Evolutionary conservation across 768 basidiomycete species (phyloP), one percentile per base, ranked within the genome.

Genomic region (Chlorophyllum brunneum): DNA sequence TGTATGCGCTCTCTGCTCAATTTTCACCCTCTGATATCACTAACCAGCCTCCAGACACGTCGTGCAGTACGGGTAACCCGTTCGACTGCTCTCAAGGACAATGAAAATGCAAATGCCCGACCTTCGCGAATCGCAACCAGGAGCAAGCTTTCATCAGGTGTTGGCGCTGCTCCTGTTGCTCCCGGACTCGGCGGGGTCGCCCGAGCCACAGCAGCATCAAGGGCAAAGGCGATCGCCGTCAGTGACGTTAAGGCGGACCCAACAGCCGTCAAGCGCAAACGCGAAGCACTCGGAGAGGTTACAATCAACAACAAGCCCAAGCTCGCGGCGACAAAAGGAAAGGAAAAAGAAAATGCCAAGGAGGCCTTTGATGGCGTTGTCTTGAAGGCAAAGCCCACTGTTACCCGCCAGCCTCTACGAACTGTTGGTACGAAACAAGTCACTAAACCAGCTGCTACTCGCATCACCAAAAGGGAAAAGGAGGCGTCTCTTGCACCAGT

Each of bases 251-350:
- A 80, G 56, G 59, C 65, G 18, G 83, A 86, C 24, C 64, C 68
- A 7, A 70, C 73, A 29, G 75, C 74, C 3, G 82, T 79, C 44
- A 90, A 91, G 66, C 78, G 90, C 56, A 92, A 92, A 66, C 85
- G 91, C 37, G 85, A 86, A 44, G 88, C 88, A 0, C 73, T 92
- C 23, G 84, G 82, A 27, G 90, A 92, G 65, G 85, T 90, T 37
- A 78, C 82, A 6, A 71, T 67, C 10, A 70, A 64, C 55, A 82
- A 83, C 60, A 82, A 80, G 59, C 75, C 67, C 30, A 58, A 75
- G 56, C 73, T 72, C 55, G 60, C 61, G 43, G 65, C 65, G 24
- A 58, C 62, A 38, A 76, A 76, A 61, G 78, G 76, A 47, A 89
- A 89, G 70, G 79, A 76, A 45, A 87, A 85, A 68, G 76, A 71